Conservation (phyloP, 208 protist species). For the Trypanosoma grayi region DNA sequence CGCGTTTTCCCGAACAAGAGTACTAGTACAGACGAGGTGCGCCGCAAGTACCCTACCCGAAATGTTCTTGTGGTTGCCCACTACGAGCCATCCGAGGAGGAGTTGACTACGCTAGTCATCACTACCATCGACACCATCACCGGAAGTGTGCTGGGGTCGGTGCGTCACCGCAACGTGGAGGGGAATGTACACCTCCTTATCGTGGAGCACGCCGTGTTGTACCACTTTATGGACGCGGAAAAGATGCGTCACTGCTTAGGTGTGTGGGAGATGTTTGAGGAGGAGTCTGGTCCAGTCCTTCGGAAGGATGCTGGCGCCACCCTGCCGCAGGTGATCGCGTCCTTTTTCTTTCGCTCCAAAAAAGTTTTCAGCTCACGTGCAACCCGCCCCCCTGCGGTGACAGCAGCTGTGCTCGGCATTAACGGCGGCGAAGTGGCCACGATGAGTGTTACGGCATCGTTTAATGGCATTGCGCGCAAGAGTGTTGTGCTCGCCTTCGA, state of each 20-base stretch:
- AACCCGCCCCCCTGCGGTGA: conserved; percentile 63
- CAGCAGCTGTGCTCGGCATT: conserved; percentile 60
- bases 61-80: conserved; percentile 82
- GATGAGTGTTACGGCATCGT: conserved; percentile 80
- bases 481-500: conserved; percentile 76
- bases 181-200: conserved; percentile 75
- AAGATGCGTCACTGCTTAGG: conserved; percentile 82
- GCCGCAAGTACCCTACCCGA: conserved; percentile 73
- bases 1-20: conserved; percentile 74
- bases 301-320: conserved; percentile 63
- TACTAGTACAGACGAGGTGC: conserved; percentile 71
- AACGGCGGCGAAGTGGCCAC: conserved; percentile 56
- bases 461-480: conserved; percentile 75
- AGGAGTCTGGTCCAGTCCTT: conserved; percentile 45
- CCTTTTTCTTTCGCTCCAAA: conserved; percentile 64
- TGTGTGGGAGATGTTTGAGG: conserved; percentile 88
- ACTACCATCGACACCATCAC: conserved; percentile 80
- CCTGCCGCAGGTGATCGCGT: conserved; percentile 65
- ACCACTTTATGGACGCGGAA: conserved; percentile 83
- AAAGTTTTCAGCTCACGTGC: conserved; percentile 78
- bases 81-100: conserved; percentile 59
- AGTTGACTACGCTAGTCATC: conserved; percentile 70
- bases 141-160: conserved; percentile 72
- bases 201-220: conserved; percentile 80
- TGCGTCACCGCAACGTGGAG: conserved; percentile 75